Base-by-base conservation (phyloP, 768 basidiomycete species). In the Austroboletus eburneus region DNA sequence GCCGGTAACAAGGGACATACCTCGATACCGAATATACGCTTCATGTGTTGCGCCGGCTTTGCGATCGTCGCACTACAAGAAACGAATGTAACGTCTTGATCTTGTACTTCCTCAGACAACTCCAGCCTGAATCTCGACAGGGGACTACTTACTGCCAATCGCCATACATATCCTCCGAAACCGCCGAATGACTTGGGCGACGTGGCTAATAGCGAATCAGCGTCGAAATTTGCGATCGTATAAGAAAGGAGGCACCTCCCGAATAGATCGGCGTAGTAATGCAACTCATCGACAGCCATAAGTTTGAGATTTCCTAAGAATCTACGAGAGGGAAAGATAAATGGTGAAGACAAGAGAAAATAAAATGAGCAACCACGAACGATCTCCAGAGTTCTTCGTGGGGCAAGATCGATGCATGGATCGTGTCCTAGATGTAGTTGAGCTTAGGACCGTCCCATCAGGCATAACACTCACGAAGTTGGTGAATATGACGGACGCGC, bases 61-160 rank as follows among this genome's bases (percentile, higher is more conserved):
- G 81, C 71, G 36, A 95, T 84, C 0, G 91, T 95, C 29, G 91
- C 91, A 50, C 87, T 91, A 59, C 91, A 94, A 12, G 90, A 91
- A 6, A 94, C 78, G 57, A 89, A 91, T 16, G 70, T 75, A 3
- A 76, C 59, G 0, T 67, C 69, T 39, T 66, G 64, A 57, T 90
- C 88, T 66, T 62, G 45, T 29, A 32, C 37, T 30, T 37, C 18
- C 34, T 47, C 16, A 47, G 33, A 58, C 1, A 24, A 10, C 43
- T 13, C 14, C n/a, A 27, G 8, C 9, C 16, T 2, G 27, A 20
- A 23, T 33, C 25, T 39, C 18, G 17, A 16, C 3, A 12, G 9
- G 16, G 43, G 22, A 5, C 14, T 14, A 68, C 83, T 46, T 52
- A 90, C 86, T 90, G 54, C 91, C 85, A 38, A 92, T 73, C 1